Conservation (phyloP, 192 early-diverging fungal species). For the Rhizophagus clarus region DNA sequence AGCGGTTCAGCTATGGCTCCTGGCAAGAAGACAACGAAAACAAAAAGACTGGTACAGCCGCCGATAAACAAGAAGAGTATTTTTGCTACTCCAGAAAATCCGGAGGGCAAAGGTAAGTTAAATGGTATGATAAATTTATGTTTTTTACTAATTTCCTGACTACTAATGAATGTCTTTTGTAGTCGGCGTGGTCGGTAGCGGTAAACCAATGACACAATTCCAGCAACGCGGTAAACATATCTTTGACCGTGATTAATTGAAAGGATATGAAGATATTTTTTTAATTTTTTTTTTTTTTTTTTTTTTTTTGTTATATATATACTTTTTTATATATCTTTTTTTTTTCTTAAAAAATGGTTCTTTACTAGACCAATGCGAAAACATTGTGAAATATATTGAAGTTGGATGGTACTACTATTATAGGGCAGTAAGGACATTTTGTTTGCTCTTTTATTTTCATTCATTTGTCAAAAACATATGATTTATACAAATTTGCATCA, state of each 20-base stretch:
- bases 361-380: background rate
- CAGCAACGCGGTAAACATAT: conserved; percentile 77
- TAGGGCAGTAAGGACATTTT: conserved; percentile 19
- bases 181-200: conserved; percentile 82
- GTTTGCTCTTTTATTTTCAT: conserved; percentile 6
- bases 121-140: background rate
- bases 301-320: background rate
- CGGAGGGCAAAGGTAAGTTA: conserved; percentile 63
- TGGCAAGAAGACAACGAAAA: conserved; percentile 51
- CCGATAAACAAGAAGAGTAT: conserved; percentile 71
- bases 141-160: background rate
- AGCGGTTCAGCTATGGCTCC: conserved; percentile 41
- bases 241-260: conserved; percentile 48
- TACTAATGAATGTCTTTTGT: conserved; percentile 10
- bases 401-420: background rate
- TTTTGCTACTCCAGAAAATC: conserved; percentile 82
- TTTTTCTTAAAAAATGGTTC: background rate
- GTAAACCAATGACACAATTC: conserved; percentile 77
- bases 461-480: conserved; percentile 1
- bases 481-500: conserved; percentile 15
- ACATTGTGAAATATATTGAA: background rate
- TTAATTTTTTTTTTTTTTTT: conserved; percentile 1
- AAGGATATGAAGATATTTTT: conserved; percentile 11
- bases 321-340: background rate
- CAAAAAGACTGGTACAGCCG: conserved; percentile 33